These are phyloP conservation scores for Micromonas pusilla DNA, from an alignment of 139 green algal species.

Conservation along the genomic window DNA sequence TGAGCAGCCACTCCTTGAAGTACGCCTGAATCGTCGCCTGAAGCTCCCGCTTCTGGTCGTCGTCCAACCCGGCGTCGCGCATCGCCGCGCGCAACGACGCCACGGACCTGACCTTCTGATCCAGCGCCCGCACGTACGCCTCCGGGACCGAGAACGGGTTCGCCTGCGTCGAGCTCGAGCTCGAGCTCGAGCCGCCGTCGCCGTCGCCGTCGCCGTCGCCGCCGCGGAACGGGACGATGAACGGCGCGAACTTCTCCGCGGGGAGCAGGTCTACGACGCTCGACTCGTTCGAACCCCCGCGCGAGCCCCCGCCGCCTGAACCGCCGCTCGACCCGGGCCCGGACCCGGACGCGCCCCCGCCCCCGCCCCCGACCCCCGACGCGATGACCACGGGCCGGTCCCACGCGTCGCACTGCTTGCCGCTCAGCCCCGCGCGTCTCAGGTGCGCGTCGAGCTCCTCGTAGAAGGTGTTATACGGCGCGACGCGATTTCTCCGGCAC, in stretches of 20 bases:
- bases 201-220: not conserved
- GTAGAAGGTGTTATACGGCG: constrained; percentile 27
- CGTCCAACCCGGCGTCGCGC: constrained; percentile 46
- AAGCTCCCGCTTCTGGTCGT: constrained; percentile 53
- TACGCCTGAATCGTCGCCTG: constrained; percentile 67
- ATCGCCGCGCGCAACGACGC: constrained; percentile 53
- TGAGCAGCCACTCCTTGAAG: constrained; percentile 79
- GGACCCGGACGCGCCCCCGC: too few species aligned
- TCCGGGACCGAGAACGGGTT: constrained; percentile 63
- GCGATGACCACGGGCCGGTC: not conserved
- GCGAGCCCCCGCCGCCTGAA: too few species aligned
- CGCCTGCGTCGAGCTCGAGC: not conserved
- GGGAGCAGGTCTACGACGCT: not conserved
- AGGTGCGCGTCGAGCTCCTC: constrained; percentile 11
- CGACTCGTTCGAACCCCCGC: not conserved
- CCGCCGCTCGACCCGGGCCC: too few species aligned
- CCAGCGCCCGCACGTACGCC: constrained; percentile 61
- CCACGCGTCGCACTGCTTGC: not conserved
- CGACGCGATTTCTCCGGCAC: constrained; percentile 1
- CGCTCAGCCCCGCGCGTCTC: not conserved
- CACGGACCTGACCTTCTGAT: constrained; percentile 61
- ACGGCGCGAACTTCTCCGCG: constrained; percentile 23
- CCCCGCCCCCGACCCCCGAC: too few species aligned
- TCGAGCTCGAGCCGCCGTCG: not conserved
- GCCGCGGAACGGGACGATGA: constrained; percentile 27